Percentiles rank a stretch among this genome's conserved stretches.
Conservation (phyloP, 139 green algal species). For the Tetraselmis striata region DNA sequence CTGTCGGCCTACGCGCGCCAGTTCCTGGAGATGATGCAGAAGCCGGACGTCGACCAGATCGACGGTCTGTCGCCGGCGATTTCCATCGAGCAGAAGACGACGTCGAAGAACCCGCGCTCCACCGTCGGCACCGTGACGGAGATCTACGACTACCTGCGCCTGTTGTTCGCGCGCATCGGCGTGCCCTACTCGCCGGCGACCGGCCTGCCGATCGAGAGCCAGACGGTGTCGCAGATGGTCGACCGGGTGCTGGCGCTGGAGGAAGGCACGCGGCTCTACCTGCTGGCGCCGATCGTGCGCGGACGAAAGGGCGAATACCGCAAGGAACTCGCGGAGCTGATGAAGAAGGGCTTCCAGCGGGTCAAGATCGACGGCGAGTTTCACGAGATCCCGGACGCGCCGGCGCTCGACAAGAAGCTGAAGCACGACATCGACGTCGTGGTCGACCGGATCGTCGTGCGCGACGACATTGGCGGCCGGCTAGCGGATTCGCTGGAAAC, state of each 20-base stretch:
- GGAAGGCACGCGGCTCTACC: not conserved
- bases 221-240: not conserved
- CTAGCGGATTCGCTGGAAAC: not conserved
- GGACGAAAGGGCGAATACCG: not conserved
- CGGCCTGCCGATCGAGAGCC: no score
- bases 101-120: no score
- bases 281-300: conserved; percentile 1
- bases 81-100: no score
- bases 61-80: no score
- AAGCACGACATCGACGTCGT: conserved; percentile 13
- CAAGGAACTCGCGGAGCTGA: not conserved
- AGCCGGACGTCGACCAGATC: no score
- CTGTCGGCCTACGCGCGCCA: no score
- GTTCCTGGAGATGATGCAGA: no score
- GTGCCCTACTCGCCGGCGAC: no score
- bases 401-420: not conserved
- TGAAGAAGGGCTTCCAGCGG: conserved; percentile 5
- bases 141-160: no score
- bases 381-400: not conserved
- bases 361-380: conserved; percentile 7
- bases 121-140: no score
- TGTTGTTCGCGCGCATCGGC: no score
- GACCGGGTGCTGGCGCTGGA: not conserved
- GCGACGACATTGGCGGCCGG: not conserved
- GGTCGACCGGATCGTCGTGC: conserved; percentile 2